Base-by-base conservation (phyloP, 331 rosid species). In the Telfairia occidentalis region DNA sequence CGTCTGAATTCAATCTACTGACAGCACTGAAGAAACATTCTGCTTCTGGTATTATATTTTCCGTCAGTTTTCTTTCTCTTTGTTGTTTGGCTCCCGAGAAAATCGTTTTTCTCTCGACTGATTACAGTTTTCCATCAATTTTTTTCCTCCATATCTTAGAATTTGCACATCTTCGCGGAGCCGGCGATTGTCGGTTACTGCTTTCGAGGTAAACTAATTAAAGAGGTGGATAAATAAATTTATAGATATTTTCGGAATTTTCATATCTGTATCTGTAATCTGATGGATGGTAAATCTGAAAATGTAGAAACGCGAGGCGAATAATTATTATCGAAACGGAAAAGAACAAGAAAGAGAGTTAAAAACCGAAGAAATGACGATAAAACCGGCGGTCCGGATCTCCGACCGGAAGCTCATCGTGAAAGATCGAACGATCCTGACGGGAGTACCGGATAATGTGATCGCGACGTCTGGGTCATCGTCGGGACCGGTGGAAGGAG, bases 401-500 rank as follows among this genome's bases (percentile, higher is more conserved):
- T 80, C 90, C 32, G 92, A 89, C 3, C 24, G 89, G 77, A 91
- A 86, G 9, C 76, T 94, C 5, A 65, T 86, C 16, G 96, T 91
- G n/a, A 91, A 86, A 74, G 82, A 86, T 60, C 78, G 90, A 26
- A 87, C 92, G 2, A 84, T 94, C 19, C 81, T 94, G 7, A 88
- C 92, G 0, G 96, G 90, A 21, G 81, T 94, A 2, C 87, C 96
- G 12, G 89, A 91, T 29, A 88, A 85, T 82, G 96, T 91, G 59
- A 63, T 80, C 10, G 84, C 87, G 79, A 87, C 92, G 2, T 78
- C 96, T 29, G 91, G 90, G 16, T 85, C 89, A 40, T 71, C 83
- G 2, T 78, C 87, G 5, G 89, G 89, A 1, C 87, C 92, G 5
- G 86, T 81, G n/a, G 90, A 94, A 11, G 97, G 98, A 5, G 64